These are phyloP conservation scores for Aspergillus fructus DNA, from an alignment of 2,329 filamentous ascomycete genomes.

Conservation along the genomic window DNA sequence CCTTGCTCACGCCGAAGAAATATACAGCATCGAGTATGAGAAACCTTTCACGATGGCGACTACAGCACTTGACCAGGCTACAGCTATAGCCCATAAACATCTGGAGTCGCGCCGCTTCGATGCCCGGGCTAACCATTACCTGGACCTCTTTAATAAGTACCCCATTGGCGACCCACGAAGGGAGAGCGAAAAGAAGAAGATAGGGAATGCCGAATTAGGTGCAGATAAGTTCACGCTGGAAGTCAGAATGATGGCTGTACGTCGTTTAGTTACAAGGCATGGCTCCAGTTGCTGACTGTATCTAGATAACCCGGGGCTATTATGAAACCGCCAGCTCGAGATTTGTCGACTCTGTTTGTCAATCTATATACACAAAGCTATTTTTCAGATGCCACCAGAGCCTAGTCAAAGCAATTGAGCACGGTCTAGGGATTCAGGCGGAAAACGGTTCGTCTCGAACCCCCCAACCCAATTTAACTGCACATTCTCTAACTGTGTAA, in stretches of 20 bases:
- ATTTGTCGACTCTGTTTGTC: constrained; percentile 41
- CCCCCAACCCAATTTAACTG: neutral
- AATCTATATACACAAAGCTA: constrained; percentile 36
- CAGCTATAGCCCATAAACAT: constrained; percentile 6
- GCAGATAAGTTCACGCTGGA: constrained; percentile 38
- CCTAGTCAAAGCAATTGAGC: constrained; percentile 30
- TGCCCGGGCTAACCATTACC: constrained; percentile 19
- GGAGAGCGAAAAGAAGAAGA: constrained; percentile 23
- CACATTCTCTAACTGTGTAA: neutral
- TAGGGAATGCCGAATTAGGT: constrained; percentile 28
- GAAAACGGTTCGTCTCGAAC: constrained; percentile 29
- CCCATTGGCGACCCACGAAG: constrained; percentile 16
- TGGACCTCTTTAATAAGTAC: constrained; percentile 5
- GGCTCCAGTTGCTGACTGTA: constrained; percentile 9
- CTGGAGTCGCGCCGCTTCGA: constrained; percentile 21
- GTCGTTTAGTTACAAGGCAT: constrained; percentile 10
- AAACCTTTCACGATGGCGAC: constrained; percentile 57
- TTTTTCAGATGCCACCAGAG: constrained; percentile 36
- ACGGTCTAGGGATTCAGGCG: constrained; percentile 28
- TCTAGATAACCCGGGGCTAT: constrained; percentile 36
- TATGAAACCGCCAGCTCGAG: constrained; percentile 41
- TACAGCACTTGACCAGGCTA: constrained; percentile 22
- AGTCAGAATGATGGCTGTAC: constrained; percentile 44
- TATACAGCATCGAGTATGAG: constrained; percentile 55
- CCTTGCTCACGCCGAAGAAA: constrained; percentile 48